Base-by-base conservation (phyloP, 1,284 basidiomycete genomes). In the Pascua sp. region DNA sequence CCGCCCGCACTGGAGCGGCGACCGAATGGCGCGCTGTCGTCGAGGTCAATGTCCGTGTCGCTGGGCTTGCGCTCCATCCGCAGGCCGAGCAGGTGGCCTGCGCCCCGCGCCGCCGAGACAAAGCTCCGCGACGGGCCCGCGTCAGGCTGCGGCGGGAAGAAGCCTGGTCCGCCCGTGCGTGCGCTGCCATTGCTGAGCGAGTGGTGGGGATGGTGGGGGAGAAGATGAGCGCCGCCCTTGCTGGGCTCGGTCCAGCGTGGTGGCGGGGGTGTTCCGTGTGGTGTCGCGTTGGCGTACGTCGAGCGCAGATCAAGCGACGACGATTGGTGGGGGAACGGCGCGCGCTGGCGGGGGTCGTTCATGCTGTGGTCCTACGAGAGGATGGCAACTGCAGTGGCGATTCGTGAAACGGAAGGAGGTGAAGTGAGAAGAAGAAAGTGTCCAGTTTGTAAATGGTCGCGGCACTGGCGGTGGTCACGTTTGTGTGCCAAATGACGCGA, bases 281-380 rank as follows among this genome's bases (percentile, higher is more conserved):
- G 52, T 9, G 52, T 46, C 2, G 52, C 38, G 32, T 36, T 41
- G 11, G 41, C 46, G 41, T 47, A 53, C 17, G 46, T 32, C 24
- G 24, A 46, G 18, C 46, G 52, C 11, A 63, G 62, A 54, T 63
- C 58, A 40, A 60, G 32, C n/a, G 59, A 56, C 1, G 62, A 63
- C 36, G 56, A 58, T 48, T 60, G 59, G 54, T 73, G 73, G 32
- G 70, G 60, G 55, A 73, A 75, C 18, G 73, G 70, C 24, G 72
- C 70, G 40, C 73, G 61, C 15, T 73, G 73, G 16, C 73, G 66
- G 15, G 66, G 67, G 57, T 75, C 72, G 32, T 60, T 64, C 62
- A 69, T 63, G 11, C 50, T 18, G 42, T 47, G 44, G 40, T 45
- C 46, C 42, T 32, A 32, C 36, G 46, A n/a, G 32, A 15, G 42